Evolutionary conservation across 164 flowering plant genomes (phyloP), one percentile per base, ranked within the genome.

Genomic region (Vitis labrusca): DNA sequence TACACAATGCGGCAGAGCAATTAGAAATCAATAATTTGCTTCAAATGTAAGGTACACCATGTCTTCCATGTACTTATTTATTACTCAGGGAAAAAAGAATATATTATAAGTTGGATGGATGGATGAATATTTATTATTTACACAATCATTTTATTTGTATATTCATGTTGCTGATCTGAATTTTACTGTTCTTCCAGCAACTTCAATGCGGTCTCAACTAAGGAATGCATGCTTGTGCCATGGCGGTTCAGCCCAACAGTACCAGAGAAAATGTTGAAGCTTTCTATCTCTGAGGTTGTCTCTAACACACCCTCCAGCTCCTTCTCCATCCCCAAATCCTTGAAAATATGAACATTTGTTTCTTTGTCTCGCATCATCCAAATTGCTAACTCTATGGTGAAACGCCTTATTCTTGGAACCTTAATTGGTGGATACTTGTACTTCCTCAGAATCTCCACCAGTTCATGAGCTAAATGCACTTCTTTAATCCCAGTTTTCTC

Each of bases 201-300:
- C 59, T 76, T 64, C 64, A 85, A 50, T 55, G 97, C 97, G 9
- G 80, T 80, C 64, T 88, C 91, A 29, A 89, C 91, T 66, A 95
- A 82, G 50, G 90, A 81, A 55, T 86, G 88, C 51, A 95, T 83
- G 0, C 94, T 69, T 53, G 80, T 80, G 65, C 80, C 80, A 72
- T 90, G 93, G 17, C 96, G 77, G 74, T 82, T 85, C 27, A 90
- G 30, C 9, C 98, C 99, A 55, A 90, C 86, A 2, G 91, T 84
- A 50, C 99, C 99, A 1, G 97, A 89, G 86, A 95, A 95, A n/a
- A 87, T 82, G 53, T 89, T 88, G 86, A 91, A 93, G 82, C 87
- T 93, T 73, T 95, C 99, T 0, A 93, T 76, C 74, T 95, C 99
- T 50, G 93, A 81, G 51, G 95, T 88, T 27, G 97, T 90, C 69